These are phyloP conservation scores for Jimgerdemannia lactiflua DNA, from an alignment of 192 early-diverging fungal species.

Conservation along the genomic window DNA sequence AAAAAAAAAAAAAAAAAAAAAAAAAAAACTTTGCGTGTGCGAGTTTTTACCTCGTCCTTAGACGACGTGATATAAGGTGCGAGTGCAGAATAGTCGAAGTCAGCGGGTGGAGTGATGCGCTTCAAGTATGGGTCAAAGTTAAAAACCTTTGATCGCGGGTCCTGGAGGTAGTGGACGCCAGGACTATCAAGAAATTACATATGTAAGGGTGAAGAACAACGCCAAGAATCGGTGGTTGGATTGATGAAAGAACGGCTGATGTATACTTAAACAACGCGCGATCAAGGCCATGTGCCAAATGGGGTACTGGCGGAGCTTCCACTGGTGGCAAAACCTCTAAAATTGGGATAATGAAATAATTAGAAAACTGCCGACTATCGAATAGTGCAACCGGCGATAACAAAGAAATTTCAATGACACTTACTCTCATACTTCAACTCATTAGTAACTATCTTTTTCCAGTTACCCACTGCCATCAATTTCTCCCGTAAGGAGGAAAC, in stretches of 20 bases:
- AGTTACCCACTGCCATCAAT: not conserved
- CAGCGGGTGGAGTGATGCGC: slow-evolving; percentile 70
- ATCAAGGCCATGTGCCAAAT: slow-evolving; percentile 61
- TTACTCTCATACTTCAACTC: not conserved
- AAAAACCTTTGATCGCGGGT: slow-evolving; percentile 68
- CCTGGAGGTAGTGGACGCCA: slow-evolving; percentile 79
- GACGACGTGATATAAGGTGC: slow-evolving; percentile 82
- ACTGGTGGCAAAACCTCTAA: not conserved
- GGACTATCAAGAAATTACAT: slow-evolving; percentile 49
- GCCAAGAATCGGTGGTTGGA: not conserved
- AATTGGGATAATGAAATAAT: not conserved
- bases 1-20: not conserved
- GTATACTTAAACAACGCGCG: slow-evolving; percentile 61
- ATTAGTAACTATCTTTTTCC: not conserved
- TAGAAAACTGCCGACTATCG: not conserved
- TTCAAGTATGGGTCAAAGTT: slow-evolving; percentile 83
- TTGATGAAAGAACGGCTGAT: not conserved
- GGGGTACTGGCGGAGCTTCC: slow-evolving; percentile 14
- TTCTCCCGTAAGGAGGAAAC: not conserved
- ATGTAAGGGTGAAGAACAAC: not conserved
- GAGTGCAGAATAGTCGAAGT: slow-evolving; percentile 81
- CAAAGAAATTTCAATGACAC: not conserved
- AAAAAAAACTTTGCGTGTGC: not conserved
- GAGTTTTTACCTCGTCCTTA: slow-evolving; percentile 45
- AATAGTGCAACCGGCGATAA: not conserved